Evolutionary conservation across 2,329 filamentous ascomycete genomes (phyloP).

Genomic region (Plectosphaerella plurivora): DNA sequence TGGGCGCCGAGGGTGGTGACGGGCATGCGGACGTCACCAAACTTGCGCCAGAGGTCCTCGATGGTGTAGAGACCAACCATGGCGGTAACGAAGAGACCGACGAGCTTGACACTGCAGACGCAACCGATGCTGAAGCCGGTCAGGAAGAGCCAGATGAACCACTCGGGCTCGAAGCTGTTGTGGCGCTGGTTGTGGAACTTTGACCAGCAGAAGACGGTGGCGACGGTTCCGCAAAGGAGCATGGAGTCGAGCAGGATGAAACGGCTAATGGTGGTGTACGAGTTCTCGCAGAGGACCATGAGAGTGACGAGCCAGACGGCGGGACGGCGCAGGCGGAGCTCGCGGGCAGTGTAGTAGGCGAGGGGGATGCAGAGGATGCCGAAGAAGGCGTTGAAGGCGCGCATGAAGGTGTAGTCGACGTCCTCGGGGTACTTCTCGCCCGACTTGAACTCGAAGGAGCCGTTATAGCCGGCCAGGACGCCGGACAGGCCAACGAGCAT

Average conservation of each 20-base stretch:
- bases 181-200: constrained; percentile 89
- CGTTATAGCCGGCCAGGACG: constrained; percentile 96
- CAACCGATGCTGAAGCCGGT: constrained; percentile 95
- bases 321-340: constrained; percentile 79
- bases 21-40: constrained; percentile 89
- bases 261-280: constrained; percentile 96
- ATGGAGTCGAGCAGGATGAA: constrained; percentile 99
- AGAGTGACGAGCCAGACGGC: constrained; percentile 93
- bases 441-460: constrained; percentile 98
- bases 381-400: constrained; percentile 93
- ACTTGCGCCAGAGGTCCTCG: constrained; percentile 97
- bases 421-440: constrained; percentile 92
- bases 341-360: constrained; percentile 91
- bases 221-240: constrained; percentile 98
- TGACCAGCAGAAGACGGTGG: constrained; percentile 93
- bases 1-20: constrained; percentile 70
- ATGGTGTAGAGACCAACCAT: constrained; percentile 93
- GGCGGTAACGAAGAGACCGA: constrained; percentile 92
- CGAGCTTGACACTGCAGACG: constrained; percentile 97
- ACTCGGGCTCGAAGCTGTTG: constrained; percentile 82
- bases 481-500: constrained; percentile 97
- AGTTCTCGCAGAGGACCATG: constrained; percentile 99
- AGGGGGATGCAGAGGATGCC: constrained; percentile 88
- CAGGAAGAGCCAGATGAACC: constrained; percentile 92
- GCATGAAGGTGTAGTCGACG: constrained; percentile 97